Conservation (phyloP, 768 basidiomycete species). For the Calocybe cyanea region DNA sequence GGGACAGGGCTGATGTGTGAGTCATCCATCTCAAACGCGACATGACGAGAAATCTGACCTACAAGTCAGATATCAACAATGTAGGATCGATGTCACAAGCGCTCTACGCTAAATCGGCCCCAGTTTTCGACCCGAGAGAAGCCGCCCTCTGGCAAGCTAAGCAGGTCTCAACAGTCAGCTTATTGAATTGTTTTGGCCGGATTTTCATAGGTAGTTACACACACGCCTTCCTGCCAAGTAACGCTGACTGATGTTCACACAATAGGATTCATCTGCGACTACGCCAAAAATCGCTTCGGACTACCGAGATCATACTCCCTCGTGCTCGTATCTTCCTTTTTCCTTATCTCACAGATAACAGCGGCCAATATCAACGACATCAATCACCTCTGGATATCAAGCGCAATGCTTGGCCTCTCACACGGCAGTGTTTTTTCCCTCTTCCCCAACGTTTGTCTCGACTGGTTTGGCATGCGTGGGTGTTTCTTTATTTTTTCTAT, state of each 20-base stretch:
- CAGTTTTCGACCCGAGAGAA: conserved; percentile 60
- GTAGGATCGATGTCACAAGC: conserved; percentile 71
- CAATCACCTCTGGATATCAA: conserved; percentile 61
- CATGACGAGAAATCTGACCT: conserved; percentile 4
- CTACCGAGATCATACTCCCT: conserved; percentile 69
- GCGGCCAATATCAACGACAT: conserved; percentile 56
- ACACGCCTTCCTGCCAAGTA: background rate
- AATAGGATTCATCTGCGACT: conserved; percentile 65
- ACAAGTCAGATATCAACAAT: conserved; percentile 66
- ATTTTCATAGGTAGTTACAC: conserved; percentile 59
- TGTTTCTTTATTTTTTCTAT: conserved; percentile 11
- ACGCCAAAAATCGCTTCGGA: conserved; percentile 48
- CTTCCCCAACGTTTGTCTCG: conserved; percentile 72
- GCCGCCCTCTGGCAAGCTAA: conserved; percentile 75
- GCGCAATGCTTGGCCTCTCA: conserved; percentile 51
- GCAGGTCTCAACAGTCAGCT: conserved; percentile 79
- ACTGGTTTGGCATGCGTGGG: conserved; percentile 88
- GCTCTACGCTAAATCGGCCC: conserved; percentile 56
- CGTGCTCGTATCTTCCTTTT: conserved; percentile 59
- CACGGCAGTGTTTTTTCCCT: conserved; percentile 74
- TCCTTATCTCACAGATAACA: conserved; percentile 69
- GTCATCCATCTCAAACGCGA: conserved; percentile 16
- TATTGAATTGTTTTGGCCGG: conserved; percentile 80
- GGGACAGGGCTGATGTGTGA: conserved; percentile 77
- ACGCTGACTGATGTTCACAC: background rate